A percentile compares a stretch with the other conserved stretches of the same genome.
Evolutionary conservation across 257 asterid genomes (phyloP).

Genomic region (Buddleja alternifolia): DNA sequence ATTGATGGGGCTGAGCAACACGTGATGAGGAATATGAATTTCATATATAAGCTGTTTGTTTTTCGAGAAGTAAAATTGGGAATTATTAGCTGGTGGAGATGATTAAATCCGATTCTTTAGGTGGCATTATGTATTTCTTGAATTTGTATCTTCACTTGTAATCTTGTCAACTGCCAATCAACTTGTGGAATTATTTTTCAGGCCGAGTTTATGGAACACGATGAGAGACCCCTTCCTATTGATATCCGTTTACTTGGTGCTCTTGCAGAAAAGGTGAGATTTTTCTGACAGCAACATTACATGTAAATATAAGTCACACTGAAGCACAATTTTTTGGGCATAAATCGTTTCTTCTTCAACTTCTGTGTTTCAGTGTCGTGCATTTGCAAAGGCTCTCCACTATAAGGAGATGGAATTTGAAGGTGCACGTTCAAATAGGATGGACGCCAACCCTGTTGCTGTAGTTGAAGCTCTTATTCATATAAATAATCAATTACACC

Average conservation of each 20-base stretch:
- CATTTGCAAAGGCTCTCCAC: conserved; percentile 97
- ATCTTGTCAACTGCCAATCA: conserved; percentile 29
- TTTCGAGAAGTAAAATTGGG: conserved; percentile 10
- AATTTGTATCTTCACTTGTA: conserved; percentile 20
- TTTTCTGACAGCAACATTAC: conserved; percentile 26
- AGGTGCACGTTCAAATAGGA: conserved; percentile 82
- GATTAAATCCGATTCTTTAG: not conserved
- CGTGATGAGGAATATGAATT: not conserved
- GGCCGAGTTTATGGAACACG: conserved; percentile 99
- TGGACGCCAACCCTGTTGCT: conserved; percentile 94
- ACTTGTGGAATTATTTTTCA: conserved; percentile 40
- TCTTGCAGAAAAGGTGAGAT: conserved; percentile 88
- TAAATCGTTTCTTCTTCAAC: conserved; percentile 22
- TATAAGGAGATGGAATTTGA: conserved; percentile 99
- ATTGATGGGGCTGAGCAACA: conserved; percentile 10
- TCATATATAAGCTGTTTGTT: conserved; percentile 7
- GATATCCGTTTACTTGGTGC: conserved; percentile 99
- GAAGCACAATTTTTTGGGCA: not conserved
- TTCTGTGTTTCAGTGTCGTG: conserved; percentile 81
- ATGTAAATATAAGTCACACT: conserved; percentile 15
- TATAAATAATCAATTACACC: conserved; percentile 96
- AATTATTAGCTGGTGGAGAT: conserved; percentile 21
- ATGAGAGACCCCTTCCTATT: conserved; percentile 95
- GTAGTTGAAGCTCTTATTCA: conserved; percentile 98
- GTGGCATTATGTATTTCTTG: conserved; percentile 24